Base-by-base conservation (phyloP, 352 stramenopile genomes). In the Phytophthora pluvialis region DNA sequence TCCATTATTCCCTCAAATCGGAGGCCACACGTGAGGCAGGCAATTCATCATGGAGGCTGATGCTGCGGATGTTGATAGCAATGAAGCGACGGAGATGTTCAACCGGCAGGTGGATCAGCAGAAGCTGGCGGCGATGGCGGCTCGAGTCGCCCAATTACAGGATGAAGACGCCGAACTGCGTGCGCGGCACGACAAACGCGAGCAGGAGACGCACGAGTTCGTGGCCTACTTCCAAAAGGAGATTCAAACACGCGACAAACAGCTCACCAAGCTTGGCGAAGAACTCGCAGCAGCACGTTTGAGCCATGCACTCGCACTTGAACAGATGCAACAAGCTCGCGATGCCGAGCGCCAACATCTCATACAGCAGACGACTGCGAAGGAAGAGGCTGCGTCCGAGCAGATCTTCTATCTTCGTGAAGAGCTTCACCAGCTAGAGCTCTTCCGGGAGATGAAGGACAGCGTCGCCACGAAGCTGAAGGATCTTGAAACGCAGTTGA, bases 141-240 rank as follows among this genome's bases (percentile, higher is more conserved):
- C 70, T 13, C 85, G 84, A 25, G 70, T 94, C 32, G 59, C 80
- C 4, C 71, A 89, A 26, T 59, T 95, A 32, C 79, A 91, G 52
- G 66, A 73, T 7, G 84, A 97, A 70, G 96, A 97, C 62, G 87
- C 94, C 45, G 74, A 68, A 5, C 58, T 97, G 18, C 82, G 88
- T 40, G 77, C 77, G 10, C 75, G 89, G 8, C 89, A 97, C 44
- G 80, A 88, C 33, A 97, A 96, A 74, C 81, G 80, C 21, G 91
- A 98, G 63, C 93, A 96, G 64, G 91, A 98, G 70, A 98, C 91
- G 10, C 89, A 98, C 67, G 93, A 98, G 73, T 97, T 98, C 42
- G 92, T 98, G 21, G 82, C 89, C 6, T 98, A 98, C 73, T 98
- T 98, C 67, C 92, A 98, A 62, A 86, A 91, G 50, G 87, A 98